Evolutionary conservation across 805 yeast genomes (phyloP).

Genomic region (Starmerella roubikii): DNA sequence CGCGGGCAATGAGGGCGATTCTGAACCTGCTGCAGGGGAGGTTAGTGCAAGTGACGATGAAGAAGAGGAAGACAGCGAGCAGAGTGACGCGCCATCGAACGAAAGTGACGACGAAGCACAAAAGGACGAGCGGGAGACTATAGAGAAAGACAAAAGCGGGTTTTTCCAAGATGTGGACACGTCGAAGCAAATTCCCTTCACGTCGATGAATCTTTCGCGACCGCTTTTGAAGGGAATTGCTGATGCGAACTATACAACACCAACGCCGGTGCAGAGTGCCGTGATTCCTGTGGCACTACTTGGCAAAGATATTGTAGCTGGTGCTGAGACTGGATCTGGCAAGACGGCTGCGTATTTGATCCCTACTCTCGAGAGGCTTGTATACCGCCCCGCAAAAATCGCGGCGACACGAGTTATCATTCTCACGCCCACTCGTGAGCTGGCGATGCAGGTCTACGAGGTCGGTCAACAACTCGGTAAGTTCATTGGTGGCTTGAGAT

Average conservation of each 20-base stretch:
- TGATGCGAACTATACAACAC: constrained; percentile 68
- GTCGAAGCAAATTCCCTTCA: constrained; percentile 49
- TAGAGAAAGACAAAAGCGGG: constrained; percentile 25
- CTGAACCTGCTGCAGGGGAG: background rate
- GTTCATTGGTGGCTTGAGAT: constrained; percentile 60
- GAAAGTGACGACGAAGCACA: constrained; percentile 34
- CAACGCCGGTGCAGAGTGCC: constrained; percentile 89
- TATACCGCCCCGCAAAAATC: constrained; percentile 74
- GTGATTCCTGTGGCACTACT: constrained; percentile 83
- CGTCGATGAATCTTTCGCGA: constrained; percentile 68
- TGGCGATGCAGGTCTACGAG: constrained; percentile 90
- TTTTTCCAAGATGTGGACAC: constrained; percentile 25
- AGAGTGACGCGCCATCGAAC: constrained; percentile 35
- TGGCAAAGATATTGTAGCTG: constrained; percentile 96
- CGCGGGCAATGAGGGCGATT: background rate
- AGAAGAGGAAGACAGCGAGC: constrained; percentile 26
- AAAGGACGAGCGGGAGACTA: constrained; percentile 31
- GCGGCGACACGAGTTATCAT: constrained; percentile 86
- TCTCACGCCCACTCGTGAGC: constrained; percentile 91
- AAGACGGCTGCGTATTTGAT: constrained; percentile 97
- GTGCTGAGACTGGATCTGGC: constrained; percentile 99
- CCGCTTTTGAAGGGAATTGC: constrained; percentile 77
- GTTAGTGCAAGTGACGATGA: constrained; percentile 5
- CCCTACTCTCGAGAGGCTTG: constrained; percentile 82
- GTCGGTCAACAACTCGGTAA: constrained; percentile 78